Conservation (phyloP, 225 moss, liverwort and hornwort species). For the Pleurozium schreberi region DNA sequence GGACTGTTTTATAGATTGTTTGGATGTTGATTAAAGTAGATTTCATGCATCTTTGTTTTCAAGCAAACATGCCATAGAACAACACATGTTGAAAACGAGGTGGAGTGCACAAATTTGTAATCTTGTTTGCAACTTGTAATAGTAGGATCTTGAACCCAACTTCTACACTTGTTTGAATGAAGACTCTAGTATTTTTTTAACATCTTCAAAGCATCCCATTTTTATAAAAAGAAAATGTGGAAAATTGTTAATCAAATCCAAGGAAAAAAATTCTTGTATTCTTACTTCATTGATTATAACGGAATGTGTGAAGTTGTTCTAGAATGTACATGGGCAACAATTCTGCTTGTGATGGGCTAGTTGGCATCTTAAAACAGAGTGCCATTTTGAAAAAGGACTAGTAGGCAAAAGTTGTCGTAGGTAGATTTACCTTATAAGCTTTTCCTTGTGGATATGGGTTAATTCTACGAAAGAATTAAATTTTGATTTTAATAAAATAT, state of each 20-base stretch:
- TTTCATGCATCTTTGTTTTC: accelerated
- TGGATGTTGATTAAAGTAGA: accelerated
- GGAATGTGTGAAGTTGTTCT: accelerated
- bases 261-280: accelerated
- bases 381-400: too few relatives aligned
- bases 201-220: neutral
- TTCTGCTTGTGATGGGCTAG: too few relatives aligned
- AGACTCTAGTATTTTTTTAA: neutral
- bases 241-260: neutral
- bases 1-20: neutral
- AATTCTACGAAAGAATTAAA: accelerated
- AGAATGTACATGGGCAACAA: too few relatives aligned
- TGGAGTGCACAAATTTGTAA: neutral
- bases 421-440: too few relatives aligned
- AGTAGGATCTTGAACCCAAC: neutral
- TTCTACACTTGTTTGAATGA: neutral
- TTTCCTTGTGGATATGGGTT: neutral
- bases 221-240: neutral
- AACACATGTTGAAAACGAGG: neutral
- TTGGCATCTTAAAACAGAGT: too few relatives aligned
- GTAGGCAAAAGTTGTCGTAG: too few relatives aligned
- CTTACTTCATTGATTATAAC: neutral
- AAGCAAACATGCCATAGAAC: accelerated
- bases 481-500: too few relatives aligned
- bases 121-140: neutral